Evolutionary conservation across 176 grass and related monocot genomes (phyloP), one percentile per base, ranked within the genome.

Genomic region (Carex myosuroides): DNA sequence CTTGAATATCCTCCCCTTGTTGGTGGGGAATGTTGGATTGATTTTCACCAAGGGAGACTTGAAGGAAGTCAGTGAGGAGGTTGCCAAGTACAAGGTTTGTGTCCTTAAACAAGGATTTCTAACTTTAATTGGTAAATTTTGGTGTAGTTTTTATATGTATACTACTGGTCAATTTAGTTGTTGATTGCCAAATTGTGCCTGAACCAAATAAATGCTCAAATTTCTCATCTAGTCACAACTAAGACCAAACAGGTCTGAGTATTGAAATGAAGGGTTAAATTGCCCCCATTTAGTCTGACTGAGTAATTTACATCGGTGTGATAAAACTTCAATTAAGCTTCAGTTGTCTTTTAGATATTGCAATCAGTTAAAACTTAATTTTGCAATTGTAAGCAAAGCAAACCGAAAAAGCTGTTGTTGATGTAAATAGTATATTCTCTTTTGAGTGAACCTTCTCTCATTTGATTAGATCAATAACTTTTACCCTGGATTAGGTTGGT

Each of bases 1-100:
- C 41, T 72, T 89, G 58, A 83, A 89, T 60, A 84, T 96, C 63
- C 86, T 86, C 14, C 72, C 86, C 20, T 85, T 93, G 56, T 87
- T 96, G 37, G 88, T 96, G 48, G 93, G 93, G 11, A 96, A 96
- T 83, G 93, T 96, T 75, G 91, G 93, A 3, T 91, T 96, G 82
- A 91, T 96, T 90, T 96, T 96, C 83, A 96, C 93, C 79, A 93
- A 96, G 85, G 93, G 93, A 53, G 93, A 96, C 80, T 86, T 93
- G 75, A 96, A 96, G 93, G 93, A 96, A 77, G 91, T 96, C 37
- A 91, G 87, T 39, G 91, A 96, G 85, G 93, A 93, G 83, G 87
- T 96, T 22, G 74, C 87, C 62, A 96, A 96, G 74, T 96, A 96
- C 87, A 96, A 93, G 93, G 93, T 91, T 46, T 83, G 86, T 77